Conservation (phyloP, 768 basidiomycete genomes). For the Leccinellum rugosiceps region DNA sequence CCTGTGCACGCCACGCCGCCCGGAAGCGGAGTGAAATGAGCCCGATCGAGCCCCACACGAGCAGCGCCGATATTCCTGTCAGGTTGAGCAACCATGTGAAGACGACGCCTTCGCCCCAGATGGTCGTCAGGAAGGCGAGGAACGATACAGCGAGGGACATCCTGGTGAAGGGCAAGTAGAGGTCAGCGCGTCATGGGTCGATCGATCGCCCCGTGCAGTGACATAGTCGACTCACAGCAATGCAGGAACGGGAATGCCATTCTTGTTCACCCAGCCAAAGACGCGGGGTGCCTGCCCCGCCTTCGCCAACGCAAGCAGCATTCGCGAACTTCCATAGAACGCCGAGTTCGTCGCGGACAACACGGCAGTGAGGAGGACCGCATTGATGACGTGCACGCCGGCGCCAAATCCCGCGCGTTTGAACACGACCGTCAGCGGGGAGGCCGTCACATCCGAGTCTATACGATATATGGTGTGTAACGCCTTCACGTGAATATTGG, state of each 20-base stretch:
- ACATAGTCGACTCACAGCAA: slow-evolving; percentile 39
- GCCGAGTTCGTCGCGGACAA: slow-evolving; percentile 63
- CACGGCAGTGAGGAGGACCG: slow-evolving; percentile 63
- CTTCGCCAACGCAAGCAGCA: slow-evolving; percentile 59
- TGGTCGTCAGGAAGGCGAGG: slow-evolving; percentile 54
- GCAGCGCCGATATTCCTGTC: slow-evolving; percentile 62
- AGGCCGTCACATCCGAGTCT: slow-evolving; percentile 52
- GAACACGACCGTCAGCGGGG: slow-evolving; percentile 64
- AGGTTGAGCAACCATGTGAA: slow-evolving; percentile 62
- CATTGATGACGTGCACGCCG: slow-evolving; percentile 61
- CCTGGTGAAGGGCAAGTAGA: slow-evolving; percentile 27
- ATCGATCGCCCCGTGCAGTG: not conserved
- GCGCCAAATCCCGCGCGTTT: slow-evolving; percentile 60
- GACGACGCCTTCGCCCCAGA: slow-evolving; percentile 54
- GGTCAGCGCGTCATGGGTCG: not conserved
- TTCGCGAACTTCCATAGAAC: slow-evolving; percentile 64
- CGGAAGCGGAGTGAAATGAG: slow-evolving; percentile 60
- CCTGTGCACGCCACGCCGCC: slow-evolving; percentile 53
- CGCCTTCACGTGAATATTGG: not conserved
- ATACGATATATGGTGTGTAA: not conserved
- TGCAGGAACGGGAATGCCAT: slow-evolving; percentile 60
- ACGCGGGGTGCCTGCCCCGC: slow-evolving; percentile 61
- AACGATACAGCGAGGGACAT: slow-evolving; percentile 46
- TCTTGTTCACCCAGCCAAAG: slow-evolving; percentile 62
- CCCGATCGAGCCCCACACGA: slow-evolving; percentile 64